Evolutionary conservation across 495 filamentous ascomycete genomes (phyloP).

Genomic region (Aspergillus wentii): DNA sequence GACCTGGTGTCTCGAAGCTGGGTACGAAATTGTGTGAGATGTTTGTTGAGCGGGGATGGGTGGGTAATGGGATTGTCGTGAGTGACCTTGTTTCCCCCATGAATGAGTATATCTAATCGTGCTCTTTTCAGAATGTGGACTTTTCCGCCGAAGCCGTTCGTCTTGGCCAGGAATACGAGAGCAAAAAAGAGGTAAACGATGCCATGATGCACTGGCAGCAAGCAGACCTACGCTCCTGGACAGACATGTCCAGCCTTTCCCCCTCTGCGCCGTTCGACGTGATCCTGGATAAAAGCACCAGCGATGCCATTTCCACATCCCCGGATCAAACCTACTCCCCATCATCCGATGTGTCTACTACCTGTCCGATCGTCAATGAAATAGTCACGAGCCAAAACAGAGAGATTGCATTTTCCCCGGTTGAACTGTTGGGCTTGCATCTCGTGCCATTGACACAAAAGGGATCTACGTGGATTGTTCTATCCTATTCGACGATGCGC

Average conservation of each 20-base stretch:
- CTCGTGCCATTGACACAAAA: constrained; percentile 26
- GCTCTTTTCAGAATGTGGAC: constrained; percentile 30
- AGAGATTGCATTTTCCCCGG: constrained; percentile 19
- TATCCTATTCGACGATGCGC: constrained; percentile 35
- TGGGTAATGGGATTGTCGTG: constrained; percentile 32
- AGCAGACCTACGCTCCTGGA: constrained; percentile 33
- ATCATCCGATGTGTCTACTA: constrained; percentile 3
- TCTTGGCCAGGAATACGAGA: constrained; percentile 24
- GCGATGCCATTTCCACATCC: constrained; percentile 37
- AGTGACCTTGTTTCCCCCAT: constrained; percentile 3
- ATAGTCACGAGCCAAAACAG: constrained; percentile 6
- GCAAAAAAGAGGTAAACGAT: constrained; percentile 6
- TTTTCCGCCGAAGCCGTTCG: constrained; percentile 41
- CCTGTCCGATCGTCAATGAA: constrained; percentile 22
- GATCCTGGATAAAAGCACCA: constrained; percentile 40
- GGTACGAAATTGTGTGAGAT: constrained; percentile 29
- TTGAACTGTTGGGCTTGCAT: constrained; percentile 34
- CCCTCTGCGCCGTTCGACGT: constrained; percentile 31
- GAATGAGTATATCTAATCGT: not conserved
- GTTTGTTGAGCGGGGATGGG: constrained; percentile 24
- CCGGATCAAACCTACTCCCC: constrained; percentile 10
- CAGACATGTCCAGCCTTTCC: constrained; percentile 19
- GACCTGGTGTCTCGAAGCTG: constrained; percentile 36
- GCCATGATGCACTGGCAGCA: constrained; percentile 34
- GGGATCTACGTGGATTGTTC: constrained; percentile 27